Percentiles rank a stretch among this genome's conserved stretches.
phyloP scores from a whole-genome alignment of 805 yeast species.

The Kregervanrija delftensis region DNA sequence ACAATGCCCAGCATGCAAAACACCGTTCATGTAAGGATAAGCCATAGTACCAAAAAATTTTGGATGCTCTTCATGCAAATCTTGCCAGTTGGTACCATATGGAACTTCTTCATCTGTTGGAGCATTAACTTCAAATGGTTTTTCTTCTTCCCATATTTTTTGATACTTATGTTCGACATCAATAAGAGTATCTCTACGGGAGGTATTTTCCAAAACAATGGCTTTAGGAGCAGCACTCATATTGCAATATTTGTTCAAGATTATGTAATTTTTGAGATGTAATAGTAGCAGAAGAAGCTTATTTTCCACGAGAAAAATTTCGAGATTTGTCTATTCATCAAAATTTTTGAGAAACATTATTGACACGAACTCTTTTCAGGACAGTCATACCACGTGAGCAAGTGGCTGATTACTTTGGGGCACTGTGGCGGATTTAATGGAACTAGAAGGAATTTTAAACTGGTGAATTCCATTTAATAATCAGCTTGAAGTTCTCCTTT shows the following conservation, averaged over 20 bases:
- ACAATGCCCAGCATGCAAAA: conserved; percentile 94
- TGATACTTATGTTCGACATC: conserved; percentile 87
- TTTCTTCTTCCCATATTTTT: conserved; percentile 78
- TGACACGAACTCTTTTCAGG: too few relatives aligned
- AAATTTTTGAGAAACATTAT: too few relatives aligned
- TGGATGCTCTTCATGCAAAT: conserved; percentile 72
- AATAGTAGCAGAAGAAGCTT: background rate
- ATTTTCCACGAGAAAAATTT: background rate
- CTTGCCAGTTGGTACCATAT: conserved; percentile 51
- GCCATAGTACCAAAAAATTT: conserved; percentile 93
- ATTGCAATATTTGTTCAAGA: background rate
- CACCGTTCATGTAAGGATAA: conserved; percentile 98
- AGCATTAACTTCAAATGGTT: conserved; percentile 81
- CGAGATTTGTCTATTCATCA: too few relatives aligned
- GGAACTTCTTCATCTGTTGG: conserved; percentile 65
- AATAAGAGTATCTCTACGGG: conserved; percentile 90
- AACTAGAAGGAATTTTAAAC: too few relatives aligned
- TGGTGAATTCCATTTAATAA: too few relatives aligned
- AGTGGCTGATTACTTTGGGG: too few relatives aligned
- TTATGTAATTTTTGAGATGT: too few relatives aligned
- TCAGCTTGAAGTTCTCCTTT: too few relatives aligned
- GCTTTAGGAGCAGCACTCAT: conserved; percentile 27
- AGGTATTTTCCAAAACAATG: conserved; percentile 50
- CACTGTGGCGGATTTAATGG: background rate
- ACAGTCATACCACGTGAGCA: too few relatives aligned